Evolutionary conservation across 2,329 filamentous ascomycete genomes (phyloP), one percentile per base, ranked within the genome.

Genomic region (Fusarium multiceps): DNA sequence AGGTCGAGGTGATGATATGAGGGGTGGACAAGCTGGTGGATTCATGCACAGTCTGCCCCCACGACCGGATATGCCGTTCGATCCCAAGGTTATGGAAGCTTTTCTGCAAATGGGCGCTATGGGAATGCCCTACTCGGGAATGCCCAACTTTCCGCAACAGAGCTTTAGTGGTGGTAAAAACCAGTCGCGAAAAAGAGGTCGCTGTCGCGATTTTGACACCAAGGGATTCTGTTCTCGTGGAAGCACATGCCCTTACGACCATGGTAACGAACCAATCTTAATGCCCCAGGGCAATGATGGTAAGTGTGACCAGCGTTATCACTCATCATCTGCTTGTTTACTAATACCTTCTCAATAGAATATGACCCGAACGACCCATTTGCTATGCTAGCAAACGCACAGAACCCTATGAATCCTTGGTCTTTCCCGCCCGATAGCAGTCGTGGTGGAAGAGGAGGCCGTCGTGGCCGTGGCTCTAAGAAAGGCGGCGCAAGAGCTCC

Each of bases 181-280:
- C 60, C 74, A 76, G 42, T 76, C 75, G 41, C 80, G 80, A 59
- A 81, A 78, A 50, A 82, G 80, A 67, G 79, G 83, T 59, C 84
- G 88, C 61, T 94, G 92, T 75, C 84, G 87, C 60, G 90, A 93
- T 77, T 93, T 92, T 72, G 90, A 93, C 61, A 87, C 82, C 2
- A 92, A 92, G 71, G 92, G 92, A 0, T 93, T 87, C 73, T 94
- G 92, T 75, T 85, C 88, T 8, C 82, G 89, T 41, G 91, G 91
- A 5, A 88, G 84, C 72, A 86, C 84, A 23, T 94, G 92, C 78
- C 85, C 83, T 41, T 93, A 87, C 72, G 89, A 93, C 71, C 92
- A 95, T 75, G 88, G 87, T 11, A 83, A 85, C 53, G 84, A 88
- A 66, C 82, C 84, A 14, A 68, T 80, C 6, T 82, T 78, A 53